Percentiles rank a stretch among this genome's conserved stretches.
These are phyloP conservation scores for Colletotrichum sansevieriae DNA, from an alignment of 2,329 filamentous ascomycete species.

Conservation along the genomic window DNA sequence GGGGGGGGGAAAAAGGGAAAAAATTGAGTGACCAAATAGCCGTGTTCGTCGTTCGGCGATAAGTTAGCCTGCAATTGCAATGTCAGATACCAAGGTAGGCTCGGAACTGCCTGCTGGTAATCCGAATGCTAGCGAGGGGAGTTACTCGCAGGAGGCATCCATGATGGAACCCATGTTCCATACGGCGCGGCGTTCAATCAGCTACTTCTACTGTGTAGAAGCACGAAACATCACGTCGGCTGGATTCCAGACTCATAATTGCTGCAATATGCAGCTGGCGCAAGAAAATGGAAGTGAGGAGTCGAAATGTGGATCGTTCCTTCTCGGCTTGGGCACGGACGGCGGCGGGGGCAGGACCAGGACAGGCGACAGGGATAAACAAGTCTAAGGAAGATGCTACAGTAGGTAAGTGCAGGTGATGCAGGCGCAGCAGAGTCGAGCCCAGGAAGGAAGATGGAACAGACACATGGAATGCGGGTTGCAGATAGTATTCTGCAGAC, in stretches of 20 bases:
- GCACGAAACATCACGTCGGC: no score
- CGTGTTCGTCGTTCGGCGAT: no score
- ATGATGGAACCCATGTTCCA: background rate
- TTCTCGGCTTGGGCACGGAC: constrained; percentile 32
- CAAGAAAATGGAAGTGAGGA: constrained; percentile 16
- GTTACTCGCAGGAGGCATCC: background rate
- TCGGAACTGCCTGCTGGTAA: background rate
- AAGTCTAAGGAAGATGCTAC: background rate
- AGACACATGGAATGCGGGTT: no score
- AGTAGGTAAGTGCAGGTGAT: background rate
- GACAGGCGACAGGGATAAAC: background rate
- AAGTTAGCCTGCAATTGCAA: no score
- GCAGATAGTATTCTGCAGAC: no score
- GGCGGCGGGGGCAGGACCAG: background rate
- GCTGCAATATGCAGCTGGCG: constrained; percentile 29
- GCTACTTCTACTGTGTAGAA: no score
- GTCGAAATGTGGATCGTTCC: constrained; percentile 7
- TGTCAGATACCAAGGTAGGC: background rate
- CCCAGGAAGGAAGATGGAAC: background rate
- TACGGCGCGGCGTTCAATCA: background rate
- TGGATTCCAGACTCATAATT: constrained; percentile 20
- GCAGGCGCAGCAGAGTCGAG: background rate
- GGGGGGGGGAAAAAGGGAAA: no score
- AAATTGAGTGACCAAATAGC: no score
- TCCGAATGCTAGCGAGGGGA: background rate